Base-by-base conservation (phyloP, 352 stramenopile species). In the Phytophthora sansomeana region DNA sequence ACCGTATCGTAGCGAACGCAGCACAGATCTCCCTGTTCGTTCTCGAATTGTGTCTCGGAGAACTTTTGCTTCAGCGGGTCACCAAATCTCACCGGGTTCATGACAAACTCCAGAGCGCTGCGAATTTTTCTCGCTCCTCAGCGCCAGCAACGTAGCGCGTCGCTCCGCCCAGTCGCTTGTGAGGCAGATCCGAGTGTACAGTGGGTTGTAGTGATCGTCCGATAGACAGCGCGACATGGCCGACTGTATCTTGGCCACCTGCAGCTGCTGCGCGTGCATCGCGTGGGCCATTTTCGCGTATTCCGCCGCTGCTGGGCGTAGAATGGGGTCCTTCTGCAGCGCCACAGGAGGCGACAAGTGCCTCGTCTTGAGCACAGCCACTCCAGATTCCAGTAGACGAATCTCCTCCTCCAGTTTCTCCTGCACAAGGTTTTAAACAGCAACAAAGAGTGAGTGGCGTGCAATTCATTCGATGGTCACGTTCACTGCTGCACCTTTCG, bases 1-100 rank as follows among this genome's bases (percentile, higher is more conserved):
- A 72, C 53, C n/a, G 78, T 56, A 32, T 80, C 73, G 33, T 77
- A 78, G n/a, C 60, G 67, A 29, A 70, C 21, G 5, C 57, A 74
- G 24, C 48, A 69, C n/a, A 78, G 58, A 36, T 82, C 72, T 0
- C 71, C 71, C 0, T 76, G 29, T 0, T 32, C 26, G 8, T 61
- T 71, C 38, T 79, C 67, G 8, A 61, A 81, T 4, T 58, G 33
- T 29, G 77, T 65, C 24, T 76, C 54, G 0, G 76, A 74, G 0
- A 62, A 42, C 47, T 62, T 58, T 1, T 56, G 48, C 41, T 58
- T 63, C 33, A 51, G 48, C 16, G 70, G 39, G 26, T 69, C 64
- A 11, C 58, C 16, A 21, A 30, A 5, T 16, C 21, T 8, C 4
- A 41, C 61, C 8, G 53, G 50, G 13, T 61, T 47, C 38, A 38